These are phyloP conservation scores for Arbutus unedo DNA, from an alignment of 148 eudicot genomes.

Conservation along the genomic window DNA sequence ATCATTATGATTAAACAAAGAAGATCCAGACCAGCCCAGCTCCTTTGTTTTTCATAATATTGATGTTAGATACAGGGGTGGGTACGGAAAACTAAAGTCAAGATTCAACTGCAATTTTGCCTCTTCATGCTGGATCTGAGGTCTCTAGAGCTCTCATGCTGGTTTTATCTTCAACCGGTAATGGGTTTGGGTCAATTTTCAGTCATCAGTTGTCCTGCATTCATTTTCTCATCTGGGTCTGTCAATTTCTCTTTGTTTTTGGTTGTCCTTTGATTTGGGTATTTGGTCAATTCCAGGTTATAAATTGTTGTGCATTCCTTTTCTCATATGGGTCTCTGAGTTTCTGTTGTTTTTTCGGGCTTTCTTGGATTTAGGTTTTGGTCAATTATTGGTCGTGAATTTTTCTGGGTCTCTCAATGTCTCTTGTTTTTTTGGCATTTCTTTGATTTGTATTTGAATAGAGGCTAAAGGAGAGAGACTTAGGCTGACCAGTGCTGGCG, in stretches of 20 bases:
- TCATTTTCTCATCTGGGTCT: background rate
- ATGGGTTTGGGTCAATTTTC: background rate
- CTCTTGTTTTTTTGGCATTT: constrained; percentile 5
- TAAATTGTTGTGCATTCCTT: constrained; percentile 6
- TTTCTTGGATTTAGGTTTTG: constrained; percentile 8
- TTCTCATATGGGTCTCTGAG: constrained; percentile 15
- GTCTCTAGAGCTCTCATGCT: constrained; percentile 19
- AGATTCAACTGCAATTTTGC: constrained; percentile 15
- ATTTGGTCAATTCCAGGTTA: constrained; percentile 7
- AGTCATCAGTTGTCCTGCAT: background rate
- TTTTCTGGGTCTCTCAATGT: background rate
- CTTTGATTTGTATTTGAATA: constrained; percentile 6
- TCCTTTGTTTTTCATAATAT: background rate
- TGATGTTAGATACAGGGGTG: constrained; percentile 4
- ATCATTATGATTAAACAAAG: constrained; percentile 8
- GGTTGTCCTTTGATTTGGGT: background rate
- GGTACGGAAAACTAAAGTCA: constrained; percentile 21
- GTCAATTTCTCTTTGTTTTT: background rate
- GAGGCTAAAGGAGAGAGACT: constrained; percentile 16
- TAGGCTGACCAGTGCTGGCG: constrained; percentile 17
- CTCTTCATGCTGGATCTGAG: constrained; percentile 30
- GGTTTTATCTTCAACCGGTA: constrained; percentile 9
- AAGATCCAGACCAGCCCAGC: background rate
- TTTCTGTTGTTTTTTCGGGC: background rate
- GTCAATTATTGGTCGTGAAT: constrained; percentile 11